phyloP scores from a whole-genome alignment of 2,329 filamentous ascomycete species.

The Fusarium succisae region DNA sequence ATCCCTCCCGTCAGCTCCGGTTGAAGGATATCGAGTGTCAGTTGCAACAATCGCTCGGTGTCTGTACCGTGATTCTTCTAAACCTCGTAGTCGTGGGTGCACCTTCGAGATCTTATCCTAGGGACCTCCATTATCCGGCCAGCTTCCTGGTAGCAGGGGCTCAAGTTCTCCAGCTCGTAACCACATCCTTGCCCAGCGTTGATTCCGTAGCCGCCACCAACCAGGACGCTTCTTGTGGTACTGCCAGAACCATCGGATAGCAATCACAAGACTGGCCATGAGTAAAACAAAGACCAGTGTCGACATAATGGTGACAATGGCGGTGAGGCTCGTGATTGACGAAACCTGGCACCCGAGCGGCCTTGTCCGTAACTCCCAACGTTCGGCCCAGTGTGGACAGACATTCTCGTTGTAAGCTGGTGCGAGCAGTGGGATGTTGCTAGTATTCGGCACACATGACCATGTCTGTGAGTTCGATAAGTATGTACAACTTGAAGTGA shows the following conservation, averaged over 20 bases:
- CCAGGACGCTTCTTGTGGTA: conserved; percentile 33
- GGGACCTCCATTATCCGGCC: background rate
- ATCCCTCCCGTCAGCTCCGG: conserved; percentile 91
- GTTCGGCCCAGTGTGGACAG: conserved; percentile 60
- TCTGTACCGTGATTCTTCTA: background rate
- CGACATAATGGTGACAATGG: conserved; percentile 41
- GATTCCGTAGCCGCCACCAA: conserved; percentile 25
- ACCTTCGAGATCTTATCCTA: background rate
- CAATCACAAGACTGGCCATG: conserved; percentile 34
- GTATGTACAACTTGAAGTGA: background rate
- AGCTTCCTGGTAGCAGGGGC: conserved; percentile 40
- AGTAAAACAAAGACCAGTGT: conserved; percentile 43
- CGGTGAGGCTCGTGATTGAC: conserved; percentile 47
- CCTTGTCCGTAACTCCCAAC: conserved; percentile 50
- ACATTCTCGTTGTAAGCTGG: conserved; percentile 60
- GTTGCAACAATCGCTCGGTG: conserved; percentile 18
- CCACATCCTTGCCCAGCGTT: conserved; percentile 23
- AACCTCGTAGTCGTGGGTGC: conserved; percentile 14
- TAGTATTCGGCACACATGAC: conserved; percentile 63
- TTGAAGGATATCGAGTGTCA: conserved; percentile 51
- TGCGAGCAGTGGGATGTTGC: conserved; percentile 57
- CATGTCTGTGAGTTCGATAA: conserved; percentile 53
- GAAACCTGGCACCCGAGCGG: conserved; percentile 51
- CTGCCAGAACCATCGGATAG: conserved; percentile 33
- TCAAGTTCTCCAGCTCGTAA: conserved; percentile 43